Evolutionary conservation across 192 early-diverging fungal genomes (phyloP).

Genomic region (Allomyces javanicus): DNA sequence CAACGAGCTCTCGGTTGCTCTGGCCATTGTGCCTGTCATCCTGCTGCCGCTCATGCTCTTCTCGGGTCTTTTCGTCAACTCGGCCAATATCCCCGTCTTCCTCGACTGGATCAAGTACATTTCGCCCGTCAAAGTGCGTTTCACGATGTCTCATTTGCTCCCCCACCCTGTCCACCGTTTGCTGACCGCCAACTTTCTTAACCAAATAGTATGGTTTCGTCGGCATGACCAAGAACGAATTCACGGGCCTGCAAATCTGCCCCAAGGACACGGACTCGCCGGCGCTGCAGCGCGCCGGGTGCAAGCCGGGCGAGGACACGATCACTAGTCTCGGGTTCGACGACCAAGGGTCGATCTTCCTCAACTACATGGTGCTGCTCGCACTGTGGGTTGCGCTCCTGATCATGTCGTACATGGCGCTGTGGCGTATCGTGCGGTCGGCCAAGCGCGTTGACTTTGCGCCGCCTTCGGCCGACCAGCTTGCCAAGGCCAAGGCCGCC

Average conservation of each 20-base stretch:
- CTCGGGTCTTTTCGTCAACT: slow-evolving; percentile 32
- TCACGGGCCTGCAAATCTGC: slow-evolving; percentile 4
- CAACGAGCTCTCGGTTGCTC: slow-evolving; percentile 17
- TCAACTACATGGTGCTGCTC: slow-evolving; percentile 16
- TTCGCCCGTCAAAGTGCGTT: slow-evolving; percentile 3
- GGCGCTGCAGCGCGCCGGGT: not conserved
- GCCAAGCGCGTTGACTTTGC: not conserved
- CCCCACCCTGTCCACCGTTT: no score
- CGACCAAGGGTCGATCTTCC: slow-evolving; percentile 5
- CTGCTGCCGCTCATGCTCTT: slow-evolving; percentile 34
- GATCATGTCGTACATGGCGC: slow-evolving; percentile 12
- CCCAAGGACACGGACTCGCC: not conserved
- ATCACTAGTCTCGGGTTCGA: not conserved
- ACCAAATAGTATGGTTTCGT: slow-evolving; percentile 10
- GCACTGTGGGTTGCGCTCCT: slow-evolving; percentile 8
- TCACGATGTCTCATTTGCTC: no score
- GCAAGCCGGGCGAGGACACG: not conserved
- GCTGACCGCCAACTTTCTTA: no score
- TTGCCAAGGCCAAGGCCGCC: not conserved
- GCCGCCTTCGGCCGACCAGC: not conserved
- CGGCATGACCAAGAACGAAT: slow-evolving; percentile 13
- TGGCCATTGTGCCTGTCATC: slow-evolving; percentile 21
- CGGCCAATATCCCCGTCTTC: slow-evolving; percentile 10
- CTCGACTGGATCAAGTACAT: slow-evolving; percentile 10
- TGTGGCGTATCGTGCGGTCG: slow-evolving; percentile 8